Evolutionary conservation across 73 alveolate genomes (phyloP), one percentile per base, ranked within the genome.

Genomic region (Durusdinium trenchii): DNA sequence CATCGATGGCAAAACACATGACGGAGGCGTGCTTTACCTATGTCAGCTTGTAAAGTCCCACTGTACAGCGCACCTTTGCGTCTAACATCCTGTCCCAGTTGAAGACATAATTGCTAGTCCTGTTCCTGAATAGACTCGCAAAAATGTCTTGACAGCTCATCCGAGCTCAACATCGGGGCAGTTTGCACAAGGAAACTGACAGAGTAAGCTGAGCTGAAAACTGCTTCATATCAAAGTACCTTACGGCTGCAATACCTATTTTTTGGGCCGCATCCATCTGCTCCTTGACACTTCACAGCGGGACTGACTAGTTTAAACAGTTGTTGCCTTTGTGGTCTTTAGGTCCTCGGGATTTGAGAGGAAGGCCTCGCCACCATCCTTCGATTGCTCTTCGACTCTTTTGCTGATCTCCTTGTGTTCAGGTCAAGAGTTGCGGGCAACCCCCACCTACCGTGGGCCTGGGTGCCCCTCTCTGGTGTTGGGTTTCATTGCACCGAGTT

Each of bases 71-170:
- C 6, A 32, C 96, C 96, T 99, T 99, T 86, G 99, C 99, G 99
- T 99, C 99, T 42, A 99, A 99, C 99, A 99, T 99, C 99, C 99
- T 99, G 98, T 99, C 99, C 99, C 99, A 99, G 95, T 99, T 99
- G 99, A 99, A 99, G 84, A 81, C 99, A 95, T 99, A 99, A 91
- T 99, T 99, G 45, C 99, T 97, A 23, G 99, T 99, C 94, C 99
- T 94, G 99, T 99, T 99, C 99, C 96, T 89, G 40, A 60, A 81
- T 30, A 2, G 20, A 45, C 42, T 35, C 43, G 3, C 46, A 45
- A 81, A 35, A 35, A 9, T 81, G 18, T 60, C n/a, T 6, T 46
- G 40, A 18, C 52, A 73, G 12, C 6, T 38, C 6, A 7, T 23
- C n/a, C 85, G 35, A n/a, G 32, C 85, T 5, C n/a, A 9, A 23